These are phyloP conservation scores for Colletotrichum sp. DNA, from an alignment of 2,329 filamentous ascomycete species.

Conservation along the genomic window DNA sequence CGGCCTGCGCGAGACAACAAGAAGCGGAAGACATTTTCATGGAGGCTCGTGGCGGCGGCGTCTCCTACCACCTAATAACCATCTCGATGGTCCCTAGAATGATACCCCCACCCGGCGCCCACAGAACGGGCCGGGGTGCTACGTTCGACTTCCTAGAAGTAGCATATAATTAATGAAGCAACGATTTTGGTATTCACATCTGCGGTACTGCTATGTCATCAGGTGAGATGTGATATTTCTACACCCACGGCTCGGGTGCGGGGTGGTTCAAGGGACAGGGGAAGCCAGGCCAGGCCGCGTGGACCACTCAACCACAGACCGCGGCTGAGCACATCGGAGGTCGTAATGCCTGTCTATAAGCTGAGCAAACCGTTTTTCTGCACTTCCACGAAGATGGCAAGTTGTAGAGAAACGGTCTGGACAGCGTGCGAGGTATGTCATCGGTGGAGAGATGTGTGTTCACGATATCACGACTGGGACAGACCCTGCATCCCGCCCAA, in stretches of 20 bases:
- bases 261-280: neutral
- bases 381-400: no score
- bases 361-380: neutral
- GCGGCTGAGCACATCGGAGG: neutral
- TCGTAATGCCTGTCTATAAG: neutral
- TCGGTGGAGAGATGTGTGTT: neutral
- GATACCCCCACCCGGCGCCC: conserved; percentile 18
- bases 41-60: neutral
- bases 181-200: neutral
- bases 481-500: neutral
- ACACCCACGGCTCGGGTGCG: neutral
- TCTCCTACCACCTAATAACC: neutral
- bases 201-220: fast-evolving
- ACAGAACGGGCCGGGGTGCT: conserved; percentile 12
- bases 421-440: no score
- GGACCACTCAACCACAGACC: neutral
- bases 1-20: neutral
- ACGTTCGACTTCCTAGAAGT: conserved; percentile 4
- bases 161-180: conserved; percentile 20
- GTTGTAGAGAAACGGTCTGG: neutral
- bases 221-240: neutral
- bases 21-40: neutral
- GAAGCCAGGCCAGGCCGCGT: neutral
- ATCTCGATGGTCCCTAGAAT: conserved; percentile 9
- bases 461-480: neutral